Base-by-base conservation (phyloP, 23 red algal species). In the Pyropia yezoensis region DNA sequence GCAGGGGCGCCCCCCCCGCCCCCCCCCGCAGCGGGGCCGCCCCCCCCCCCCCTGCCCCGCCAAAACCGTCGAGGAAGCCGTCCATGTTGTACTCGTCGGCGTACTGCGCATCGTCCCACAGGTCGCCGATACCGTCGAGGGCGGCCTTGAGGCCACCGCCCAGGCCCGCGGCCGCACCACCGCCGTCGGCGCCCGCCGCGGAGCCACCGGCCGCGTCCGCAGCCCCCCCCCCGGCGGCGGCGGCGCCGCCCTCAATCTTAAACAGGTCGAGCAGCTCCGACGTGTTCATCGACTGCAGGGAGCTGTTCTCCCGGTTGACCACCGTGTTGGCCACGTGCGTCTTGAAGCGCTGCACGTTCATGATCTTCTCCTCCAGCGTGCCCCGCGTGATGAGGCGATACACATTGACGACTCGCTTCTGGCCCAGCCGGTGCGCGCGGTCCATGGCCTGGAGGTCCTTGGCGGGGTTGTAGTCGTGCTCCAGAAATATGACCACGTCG, bases 381-480 rank as follows among this genome's bases (percentile, higher is more conserved):
- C 78, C 85, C 20, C 87, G 80, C 15, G 87, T 90, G 45, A 97
- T 89, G 1, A 97, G 66, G 0, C 85, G 73, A 50, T 88, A 85
- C 23, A 97, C 93, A 57, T 89, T 97, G 23, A 97, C 93, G 14
- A 80, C 86, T 22, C 87, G 73, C 52, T 78, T 87, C 67, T 97
- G 93, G 28, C 93, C 93, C 58, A 97, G 73, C 25, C 93, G 82
- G 49, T 97, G 93, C 52, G 93, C 93, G 33, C 93, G 33, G 64
- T 97, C 93, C 93, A 97, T 97, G 9, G 93, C 93, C 67, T 97
- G 93, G 26, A 97, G 62, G 65, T 97, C 93, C 28, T 85, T 89
- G 12, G 87, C 82, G 5, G 93, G 93, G 69, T 97, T 97, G 69
- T 78, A 97, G 59, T 97, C 93, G 39, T 85, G 85, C 56, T 97